These are phyloP conservation scores for Russula compacta DNA, from an alignment of 768 basidiomycete species.

Conservation along the genomic window DNA sequence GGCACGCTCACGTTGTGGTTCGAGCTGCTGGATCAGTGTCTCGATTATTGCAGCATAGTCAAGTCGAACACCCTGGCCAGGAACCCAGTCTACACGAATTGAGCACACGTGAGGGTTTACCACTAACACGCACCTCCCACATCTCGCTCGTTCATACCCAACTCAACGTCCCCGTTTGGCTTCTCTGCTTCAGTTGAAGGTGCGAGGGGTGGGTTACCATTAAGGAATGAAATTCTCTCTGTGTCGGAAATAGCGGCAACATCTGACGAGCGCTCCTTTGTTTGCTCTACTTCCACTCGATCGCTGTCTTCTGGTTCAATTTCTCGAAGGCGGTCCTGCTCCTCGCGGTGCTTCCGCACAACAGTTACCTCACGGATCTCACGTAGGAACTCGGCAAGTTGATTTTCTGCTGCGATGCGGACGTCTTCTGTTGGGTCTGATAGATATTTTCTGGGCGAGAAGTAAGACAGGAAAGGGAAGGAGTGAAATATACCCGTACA, in stretches of 20 bases:
- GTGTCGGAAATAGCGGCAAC: background rate
- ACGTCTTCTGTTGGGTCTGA: slow-evolving; percentile 95
- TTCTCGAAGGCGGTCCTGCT: slow-evolving; percentile 25
- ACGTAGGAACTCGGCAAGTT: slow-evolving; percentile 80
- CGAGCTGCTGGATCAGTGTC: slow-evolving; percentile 82
- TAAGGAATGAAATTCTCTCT: slow-evolving; percentile 5
- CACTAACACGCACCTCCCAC: slow-evolving; percentile 33
- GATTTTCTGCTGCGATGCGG: slow-evolving; percentile 78
- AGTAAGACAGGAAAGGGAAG: slow-evolving; percentile 13
- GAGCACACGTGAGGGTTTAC: background rate
- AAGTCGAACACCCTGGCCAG: slow-evolving; percentile 88
- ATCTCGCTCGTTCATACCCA: slow-evolving; percentile 48
- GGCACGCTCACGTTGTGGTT: slow-evolving; percentile 53
- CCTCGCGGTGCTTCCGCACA: slow-evolving; percentile 59
- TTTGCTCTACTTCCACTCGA: slow-evolving; percentile 2
- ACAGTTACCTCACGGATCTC: slow-evolving; percentile 83
- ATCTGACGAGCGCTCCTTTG: slow-evolving; percentile 5
- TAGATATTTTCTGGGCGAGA: slow-evolving; percentile 68
- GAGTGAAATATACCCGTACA: slow-evolving; percentile 42
- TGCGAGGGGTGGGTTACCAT: slow-evolving; percentile 23
- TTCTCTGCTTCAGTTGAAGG: slow-evolving; percentile 24
- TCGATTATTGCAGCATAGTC: slow-evolving; percentile 90
- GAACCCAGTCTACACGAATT: slow-evolving; percentile 60
- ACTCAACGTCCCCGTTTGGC: slow-evolving; percentile 24
- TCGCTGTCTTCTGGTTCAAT: slow-evolving; percentile 1